Evolutionary conservation across 768 basidiomycete species (phyloP).

Genomic region (Saitozyma podzolica): DNA sequence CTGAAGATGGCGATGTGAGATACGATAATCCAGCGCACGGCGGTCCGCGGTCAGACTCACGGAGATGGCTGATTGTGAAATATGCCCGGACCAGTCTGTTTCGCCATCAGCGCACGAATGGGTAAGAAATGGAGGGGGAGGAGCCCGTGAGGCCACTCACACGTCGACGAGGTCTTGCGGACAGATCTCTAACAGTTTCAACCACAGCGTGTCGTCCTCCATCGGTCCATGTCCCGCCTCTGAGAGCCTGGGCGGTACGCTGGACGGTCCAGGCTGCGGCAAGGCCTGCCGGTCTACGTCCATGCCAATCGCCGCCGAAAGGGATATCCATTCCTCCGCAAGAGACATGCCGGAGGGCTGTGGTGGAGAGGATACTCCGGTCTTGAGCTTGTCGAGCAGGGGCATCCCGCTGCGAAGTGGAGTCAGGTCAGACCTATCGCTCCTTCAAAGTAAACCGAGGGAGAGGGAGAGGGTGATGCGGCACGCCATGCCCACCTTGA

Average conservation of each 20-base stretch:
- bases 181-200: conserved; percentile 6
- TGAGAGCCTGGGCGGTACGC: not conserved
- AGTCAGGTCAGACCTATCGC: not conserved
- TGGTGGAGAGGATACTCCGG: conserved; percentile 2
- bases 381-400: conserved; percentile 21
- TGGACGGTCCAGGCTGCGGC: not conserved
- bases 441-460: no score
- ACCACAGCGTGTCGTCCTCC: conserved; percentile 17
- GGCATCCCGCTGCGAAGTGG: conserved; percentile 22
- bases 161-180: conserved; percentile 20
- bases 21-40: not conserved
- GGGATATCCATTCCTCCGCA: conserved; percentile 26
- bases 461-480: not conserved
- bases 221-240: not conserved
- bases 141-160: conserved; percentile 7
- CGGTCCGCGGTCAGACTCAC: conserved; percentile 10
- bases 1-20: conserved; percentile 3
- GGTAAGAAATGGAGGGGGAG: not conserved
- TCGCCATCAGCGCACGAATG: not conserved
- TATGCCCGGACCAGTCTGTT: conserved; percentile 21
- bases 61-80: conserved; percentile 26
- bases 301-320: conserved; percentile 22
- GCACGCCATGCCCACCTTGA: conserved; percentile 16
- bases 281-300: conserved; percentile 7
- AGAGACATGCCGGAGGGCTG: conserved; percentile 7